Evolutionary conservation across 2,329 filamentous ascomycete species (phyloP).

Genomic region (Capronia coronata): DNA sequence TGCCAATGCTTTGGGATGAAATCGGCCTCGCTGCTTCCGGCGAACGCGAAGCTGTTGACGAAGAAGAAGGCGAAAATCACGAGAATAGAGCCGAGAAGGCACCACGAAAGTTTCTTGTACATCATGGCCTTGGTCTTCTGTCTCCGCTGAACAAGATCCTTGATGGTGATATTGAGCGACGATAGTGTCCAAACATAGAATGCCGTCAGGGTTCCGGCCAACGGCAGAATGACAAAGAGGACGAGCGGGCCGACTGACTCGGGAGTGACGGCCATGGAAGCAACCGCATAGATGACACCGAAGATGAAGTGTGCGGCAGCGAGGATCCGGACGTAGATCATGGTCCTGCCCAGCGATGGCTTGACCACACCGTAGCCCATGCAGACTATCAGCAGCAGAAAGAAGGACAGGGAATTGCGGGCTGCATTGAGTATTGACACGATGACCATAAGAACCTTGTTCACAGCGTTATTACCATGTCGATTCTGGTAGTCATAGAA

Average conservation of each 20-base stretch:
- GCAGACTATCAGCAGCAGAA: constrained; percentile 92
- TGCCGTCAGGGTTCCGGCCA: constrained; percentile 84
- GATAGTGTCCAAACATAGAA: constrained; percentile 99
- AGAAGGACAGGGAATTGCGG: constrained; percentile 97
- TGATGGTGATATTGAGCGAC: constrained; percentile 88
- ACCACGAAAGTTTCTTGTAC: constrained; percentile 99
- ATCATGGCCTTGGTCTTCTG: constrained; percentile 88
- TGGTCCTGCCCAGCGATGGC: constrained; percentile 79
- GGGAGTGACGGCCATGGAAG: constrained; percentile 79
- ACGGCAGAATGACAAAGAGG: constrained; percentile 83
- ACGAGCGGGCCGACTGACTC: constrained; percentile 86
- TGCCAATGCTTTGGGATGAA: constrained; percentile 98
- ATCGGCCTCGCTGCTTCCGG: constrained; percentile 72
- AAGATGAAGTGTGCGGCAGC: constrained; percentile 92
- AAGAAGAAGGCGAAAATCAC: constrained; percentile 99
- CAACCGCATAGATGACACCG: constrained; percentile 77
- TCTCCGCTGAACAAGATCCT: constrained; percentile 89
- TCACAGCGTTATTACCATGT: constrained; percentile 72
- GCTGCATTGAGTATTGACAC: constrained; percentile 91
- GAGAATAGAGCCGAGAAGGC: constrained; percentile 82
- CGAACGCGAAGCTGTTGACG: constrained; percentile 93
- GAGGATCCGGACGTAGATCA: constrained; percentile 87
- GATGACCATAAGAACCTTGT: constrained; percentile 79
- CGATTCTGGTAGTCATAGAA: constrained; percentile 97
- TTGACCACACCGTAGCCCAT: constrained; percentile 99